A percentile compares a stretch with the other conserved stretches of the same genome.
phyloP scores from a whole-genome alignment of 2,329 filamentous ascomycete species.

The Cercospora sp. region DNA sequence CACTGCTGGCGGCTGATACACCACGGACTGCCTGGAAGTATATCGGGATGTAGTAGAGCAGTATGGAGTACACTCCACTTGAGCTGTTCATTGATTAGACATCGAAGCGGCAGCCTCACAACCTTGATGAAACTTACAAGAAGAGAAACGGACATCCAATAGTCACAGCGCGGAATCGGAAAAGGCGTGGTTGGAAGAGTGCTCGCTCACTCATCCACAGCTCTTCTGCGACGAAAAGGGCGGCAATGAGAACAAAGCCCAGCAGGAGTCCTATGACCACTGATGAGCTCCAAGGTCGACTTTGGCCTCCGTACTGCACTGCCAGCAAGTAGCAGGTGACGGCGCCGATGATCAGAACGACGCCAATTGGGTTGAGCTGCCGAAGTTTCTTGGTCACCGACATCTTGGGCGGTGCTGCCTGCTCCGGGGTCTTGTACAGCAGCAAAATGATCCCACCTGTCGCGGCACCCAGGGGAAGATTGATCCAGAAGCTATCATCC shows the following conservation, averaged over 20 bases:
- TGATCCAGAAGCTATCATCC: constrained; percentile 15
- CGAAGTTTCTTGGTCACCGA: background rate
- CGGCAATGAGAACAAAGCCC: background rate
- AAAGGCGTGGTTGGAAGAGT: background rate
- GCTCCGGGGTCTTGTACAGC: background rate
- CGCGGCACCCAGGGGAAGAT: constrained; percentile 8
- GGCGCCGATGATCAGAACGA: background rate
- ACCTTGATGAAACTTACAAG: background rate
- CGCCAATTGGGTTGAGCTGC: background rate
- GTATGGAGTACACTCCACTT: background rate
- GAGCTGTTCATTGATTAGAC: background rate
- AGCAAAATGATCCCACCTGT: background rate
- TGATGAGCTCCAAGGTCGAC: background rate
- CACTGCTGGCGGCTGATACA: background rate
- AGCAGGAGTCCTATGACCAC: background rate
- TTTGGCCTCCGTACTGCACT: background rate
- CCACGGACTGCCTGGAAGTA: constrained; percentile 6
- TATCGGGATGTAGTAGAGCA: constrained; percentile 5
- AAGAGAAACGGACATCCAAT: background rate
- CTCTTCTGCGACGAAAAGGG: background rate
- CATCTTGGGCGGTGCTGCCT: background rate
- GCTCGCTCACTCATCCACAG: background rate
- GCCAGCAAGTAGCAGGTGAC: background rate
- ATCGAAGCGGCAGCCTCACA: background rate
- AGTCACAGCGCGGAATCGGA: background rate